Percentiles rank a stretch among this genome's conserved stretches.
Conservation (phyloP, 495 filamentous ascomycete genomes). For the Neurospora discreta region DNA sequence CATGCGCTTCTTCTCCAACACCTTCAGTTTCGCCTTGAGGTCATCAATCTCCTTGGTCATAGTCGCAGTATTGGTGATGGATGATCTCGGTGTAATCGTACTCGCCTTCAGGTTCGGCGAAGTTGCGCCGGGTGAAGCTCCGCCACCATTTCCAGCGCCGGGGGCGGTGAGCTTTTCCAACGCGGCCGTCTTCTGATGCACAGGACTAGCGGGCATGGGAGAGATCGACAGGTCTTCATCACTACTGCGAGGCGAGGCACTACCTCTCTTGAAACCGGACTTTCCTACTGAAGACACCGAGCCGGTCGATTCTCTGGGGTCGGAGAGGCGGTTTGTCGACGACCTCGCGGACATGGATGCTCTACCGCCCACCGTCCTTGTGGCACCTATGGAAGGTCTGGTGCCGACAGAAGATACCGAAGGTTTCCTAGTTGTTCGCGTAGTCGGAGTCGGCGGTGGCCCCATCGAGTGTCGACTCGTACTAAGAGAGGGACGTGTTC, state of each 20-base stretch:
- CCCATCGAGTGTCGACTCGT: slow-evolving; percentile 54
- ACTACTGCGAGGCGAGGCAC: slow-evolving; percentile 25
- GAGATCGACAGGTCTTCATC: slow-evolving; percentile 30
- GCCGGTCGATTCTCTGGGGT: slow-evolving; percentile 31
- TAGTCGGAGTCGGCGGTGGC: slow-evolving; percentile 39
- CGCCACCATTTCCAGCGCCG: not conserved
- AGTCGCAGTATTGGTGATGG: slow-evolving; percentile 26
- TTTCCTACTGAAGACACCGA: slow-evolving; percentile 27
- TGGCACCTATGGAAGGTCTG: slow-evolving; percentile 17
- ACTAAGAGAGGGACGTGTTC: slow-evolving; percentile 38
- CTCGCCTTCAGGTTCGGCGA: slow-evolving; percentile 20
- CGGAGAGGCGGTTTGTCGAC: slow-evolving; percentile 18
- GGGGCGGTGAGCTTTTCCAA: slow-evolving; percentile 34
- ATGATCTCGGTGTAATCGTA: slow-evolving; percentile 5
- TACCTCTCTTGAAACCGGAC: slow-evolving; percentile 22
- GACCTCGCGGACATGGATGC: slow-evolving; percentile 21
- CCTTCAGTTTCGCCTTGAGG: slow-evolving; percentile 62
- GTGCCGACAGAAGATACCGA: slow-evolving; percentile 21
- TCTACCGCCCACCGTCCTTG: slow-evolving; percentile 27
- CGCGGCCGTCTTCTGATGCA: slow-evolving; percentile 30
- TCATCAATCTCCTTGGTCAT: slow-evolving; percentile 62
- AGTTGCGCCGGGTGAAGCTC: slow-evolving; percentile 16
- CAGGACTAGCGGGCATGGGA: slow-evolving; percentile 36
- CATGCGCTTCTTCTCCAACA: slow-evolving; percentile 69
- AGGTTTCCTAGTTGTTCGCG: slow-evolving; percentile 20